Conservation (phyloP, 176 grass and related monocot genomes). For the Dactylis glomerata region DNA sequence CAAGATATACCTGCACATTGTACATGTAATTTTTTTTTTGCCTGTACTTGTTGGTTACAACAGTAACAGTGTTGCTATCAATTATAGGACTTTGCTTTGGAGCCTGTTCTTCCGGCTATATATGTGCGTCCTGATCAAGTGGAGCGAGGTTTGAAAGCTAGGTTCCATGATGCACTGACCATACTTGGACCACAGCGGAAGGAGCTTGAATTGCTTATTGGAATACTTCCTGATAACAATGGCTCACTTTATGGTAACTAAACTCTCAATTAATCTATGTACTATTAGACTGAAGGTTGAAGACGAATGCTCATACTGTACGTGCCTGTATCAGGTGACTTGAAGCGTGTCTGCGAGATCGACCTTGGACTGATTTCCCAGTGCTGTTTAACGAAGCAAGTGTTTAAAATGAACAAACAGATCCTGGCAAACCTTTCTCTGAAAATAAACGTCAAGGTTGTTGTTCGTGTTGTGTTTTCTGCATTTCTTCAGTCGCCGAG, state of each 20-base stretch:
- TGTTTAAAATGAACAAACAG: slow-evolving; percentile 70
- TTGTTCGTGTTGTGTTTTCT: neutral
- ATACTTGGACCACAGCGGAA: slow-evolving; percentile 46
- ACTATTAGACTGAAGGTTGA: neutral
- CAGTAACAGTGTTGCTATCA: neutral
- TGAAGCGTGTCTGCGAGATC: slow-evolving; percentile 84
- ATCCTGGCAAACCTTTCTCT: slow-evolving; percentile 84
- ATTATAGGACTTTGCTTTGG: slow-evolving; percentile 53
- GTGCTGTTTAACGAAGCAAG: slow-evolving; percentile 82
- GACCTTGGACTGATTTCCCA: slow-evolving; percentile 84
- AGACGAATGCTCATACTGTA: neutral
- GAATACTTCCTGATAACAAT: slow-evolving; percentile 84
- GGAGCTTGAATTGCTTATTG: slow-evolving; percentile 78
- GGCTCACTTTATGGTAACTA: slow-evolving; percentile 80
- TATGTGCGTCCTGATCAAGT: slow-evolving; percentile 55
- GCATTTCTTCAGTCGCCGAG: neutral
- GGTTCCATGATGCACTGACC: slow-evolving; percentile 57
- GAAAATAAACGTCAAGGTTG: slow-evolving; percentile 93
- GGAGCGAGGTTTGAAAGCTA: slow-evolving; percentile 50
- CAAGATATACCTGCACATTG: neutral
- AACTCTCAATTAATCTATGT: neutral
- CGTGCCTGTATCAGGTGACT: slow-evolving; percentile 51
- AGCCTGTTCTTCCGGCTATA: slow-evolving; percentile 55
- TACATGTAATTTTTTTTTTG: neutral
- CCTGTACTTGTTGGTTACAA: neutral